These are phyloP conservation scores for Ilyonectria robusta DNA, from an alignment of 2,329 filamentous ascomycete species.

Conservation along the genomic window DNA sequence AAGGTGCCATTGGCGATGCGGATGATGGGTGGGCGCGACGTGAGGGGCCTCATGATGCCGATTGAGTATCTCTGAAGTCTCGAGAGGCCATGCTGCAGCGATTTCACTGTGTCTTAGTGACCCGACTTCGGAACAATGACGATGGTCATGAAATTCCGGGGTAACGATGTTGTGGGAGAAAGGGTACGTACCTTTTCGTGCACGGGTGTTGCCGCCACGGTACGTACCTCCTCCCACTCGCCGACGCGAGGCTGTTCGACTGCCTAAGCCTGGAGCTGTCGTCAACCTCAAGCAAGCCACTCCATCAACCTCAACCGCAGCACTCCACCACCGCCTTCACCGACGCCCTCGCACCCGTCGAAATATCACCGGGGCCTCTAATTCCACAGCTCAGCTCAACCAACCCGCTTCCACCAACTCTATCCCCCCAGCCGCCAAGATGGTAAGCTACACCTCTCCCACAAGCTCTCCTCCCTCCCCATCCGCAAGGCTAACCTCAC, in stretches of 20 bases:
- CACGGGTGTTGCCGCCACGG: not conserved
- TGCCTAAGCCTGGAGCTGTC: slow-evolving; percentile 41
- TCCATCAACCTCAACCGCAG: slow-evolving; percentile 32
- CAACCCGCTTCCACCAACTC: slow-evolving; percentile 6
- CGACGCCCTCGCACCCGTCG: not conserved
- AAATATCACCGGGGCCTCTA: not conserved
- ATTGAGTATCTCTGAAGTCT: slow-evolving; percentile 27
- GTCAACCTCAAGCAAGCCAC: slow-evolving; percentile 30
- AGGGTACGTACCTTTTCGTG: slow-evolving; percentile 38
- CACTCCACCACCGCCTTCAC: slow-evolving; percentile 12
- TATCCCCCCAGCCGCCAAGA: slow-evolving; percentile 54
- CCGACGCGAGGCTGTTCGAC: slow-evolving; percentile 48
- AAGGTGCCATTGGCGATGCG: slow-evolving; percentile 85
- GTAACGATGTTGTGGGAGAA: not conserved
- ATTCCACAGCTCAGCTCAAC: slow-evolving; percentile 1
- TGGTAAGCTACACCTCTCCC: slow-evolving; percentile 59
- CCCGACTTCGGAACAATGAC: slow-evolving; percentile 38
- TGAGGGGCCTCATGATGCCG: slow-evolving; percentile 55
- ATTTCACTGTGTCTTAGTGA: slow-evolving; percentile 11
- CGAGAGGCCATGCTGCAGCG: slow-evolving; percentile 29
- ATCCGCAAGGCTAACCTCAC: slow-evolving; percentile 40
- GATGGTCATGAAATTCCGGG: slow-evolving; percentile 19
- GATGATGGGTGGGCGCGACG: slow-evolving; percentile 71
- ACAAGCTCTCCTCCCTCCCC: slow-evolving; percentile 14
- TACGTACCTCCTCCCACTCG: slow-evolving; percentile 37